Evolutionary conservation across 1,284 basidiomycete species (phyloP), one percentile per base, ranked within the genome.

Genomic region (Mrakiaceae sp.): DNA sequence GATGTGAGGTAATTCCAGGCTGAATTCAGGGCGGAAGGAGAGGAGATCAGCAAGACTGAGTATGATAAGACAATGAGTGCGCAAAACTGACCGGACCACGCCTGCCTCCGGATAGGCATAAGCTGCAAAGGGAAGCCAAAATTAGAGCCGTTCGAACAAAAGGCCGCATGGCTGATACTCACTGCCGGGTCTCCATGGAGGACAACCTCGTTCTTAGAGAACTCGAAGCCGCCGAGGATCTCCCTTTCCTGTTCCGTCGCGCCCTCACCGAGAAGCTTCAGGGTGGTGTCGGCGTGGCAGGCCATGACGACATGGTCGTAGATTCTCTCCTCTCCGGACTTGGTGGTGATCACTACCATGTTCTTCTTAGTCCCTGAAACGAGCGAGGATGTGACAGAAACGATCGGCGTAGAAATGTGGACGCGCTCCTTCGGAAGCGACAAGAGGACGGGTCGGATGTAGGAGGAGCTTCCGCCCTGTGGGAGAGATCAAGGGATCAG

Each of bases 261-360:
- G 1, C 85, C 85, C 0, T 77, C 77, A 47, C 78, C 75, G 1
- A 90, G 77, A 46, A 91, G 83, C 1, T 76, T 70, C 5, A 87
- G 75, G 0, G 83, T 81, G 0, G 82, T 81, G 70, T 90, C 85
- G 0, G 87, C 86, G 70, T 91, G 88, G 60, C 81, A 85, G 3
- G 88, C 87, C 50, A 92, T 76, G 58, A 91, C 85, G 63, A 92
- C 85, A 71, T 86, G 84, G 74, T 91, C 88, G 72, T 83, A 90
- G 8, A 69, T 68, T 11, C 78, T 71, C 12, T 75, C 74, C 40
- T 74, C 71, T 1, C 82, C 83, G 10, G 74, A 72, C 12, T 73
- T 72, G 0, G 81, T 82, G 10, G 75, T 78, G 5, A 87, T 70
- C 4, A 75, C 65, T 27, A 84, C 77, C 63, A 69, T 73, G 72